Evolutionary conservation across 2,329 filamentous ascomycete genomes (phyloP), one percentile per base, ranked within the genome.

Genomic region (Leptographium flavum): DNA sequence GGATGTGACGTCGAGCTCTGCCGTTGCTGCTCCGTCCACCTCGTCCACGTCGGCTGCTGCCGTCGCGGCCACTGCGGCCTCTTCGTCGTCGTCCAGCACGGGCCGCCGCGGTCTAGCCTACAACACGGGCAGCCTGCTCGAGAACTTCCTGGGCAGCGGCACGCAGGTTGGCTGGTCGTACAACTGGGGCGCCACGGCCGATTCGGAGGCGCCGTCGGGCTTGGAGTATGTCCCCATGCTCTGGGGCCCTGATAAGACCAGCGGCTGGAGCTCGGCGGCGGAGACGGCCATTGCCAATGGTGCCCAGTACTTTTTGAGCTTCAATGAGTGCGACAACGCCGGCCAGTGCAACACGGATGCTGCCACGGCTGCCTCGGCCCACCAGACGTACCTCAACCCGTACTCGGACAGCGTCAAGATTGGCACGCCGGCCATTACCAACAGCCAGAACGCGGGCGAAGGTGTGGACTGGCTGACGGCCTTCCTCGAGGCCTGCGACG

Each of bases 251-350:
- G 10, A 3, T 13, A 67, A 73, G 58, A 67, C 67, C 46, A 45
- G 53, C 45, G 57, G 56, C 54, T 85, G 79, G 77, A 53, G 56
- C 28, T 39, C 49, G 14, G 68, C 71, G 50, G 76, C 70, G 39
- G 58, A 69, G 44, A 57, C 60, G 15, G 73, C 74, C 49, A 70
- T 83, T 49, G 53, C 59, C 42, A 58, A 58, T 13, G 80, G 79
- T 46, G 63, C 71, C 52, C 71, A 67, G 50, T 66, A 70, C 54
- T 60, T 84, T 45, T 69, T 84, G 56, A 69, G 70, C 59, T 83
- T 83, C 73, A 86, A 86, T 69, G 81, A 86, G 68, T 77, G 77
- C 39, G 81, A 86, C 60, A 69, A 71, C 50, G 52, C 53, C 13
- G 57, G 57, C n/a, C 79, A 84, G 63, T 65, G 76, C 54, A 74